Evolutionary conservation across 306 rosid species (phyloP).

Genomic region (Fragaria iinumae): DNA sequence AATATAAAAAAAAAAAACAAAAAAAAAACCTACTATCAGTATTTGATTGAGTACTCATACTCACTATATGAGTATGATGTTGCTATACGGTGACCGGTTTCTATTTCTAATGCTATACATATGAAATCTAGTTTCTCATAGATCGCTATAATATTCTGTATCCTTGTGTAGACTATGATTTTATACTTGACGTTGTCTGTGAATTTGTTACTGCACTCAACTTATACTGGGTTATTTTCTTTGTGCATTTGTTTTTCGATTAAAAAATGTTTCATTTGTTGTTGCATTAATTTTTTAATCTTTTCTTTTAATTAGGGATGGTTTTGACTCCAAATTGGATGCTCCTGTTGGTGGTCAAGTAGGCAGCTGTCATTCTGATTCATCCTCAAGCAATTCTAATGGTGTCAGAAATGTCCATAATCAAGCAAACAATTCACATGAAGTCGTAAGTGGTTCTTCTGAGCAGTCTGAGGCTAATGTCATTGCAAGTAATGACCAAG

Average conservation of each 20-base stretch:
- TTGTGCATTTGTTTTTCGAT: not conserved
- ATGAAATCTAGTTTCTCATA: not conserved
- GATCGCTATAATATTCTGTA: not conserved
- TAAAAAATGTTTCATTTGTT: not conserved
- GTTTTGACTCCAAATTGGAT: constrained; percentile 66
- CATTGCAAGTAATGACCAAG: constrained; percentile 35
- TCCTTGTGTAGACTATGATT: not conserved
- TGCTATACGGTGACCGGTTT: not conserved
- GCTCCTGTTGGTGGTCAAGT: constrained; percentile 50
- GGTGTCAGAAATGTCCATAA: constrained; percentile 40
- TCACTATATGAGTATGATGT: not conserved
- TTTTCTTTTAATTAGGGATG: constrained; percentile 65
- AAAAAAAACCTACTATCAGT: too few relatives aligned
- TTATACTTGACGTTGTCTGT: not conserved
- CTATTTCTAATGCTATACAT: not conserved
- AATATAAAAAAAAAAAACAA: too few relatives aligned
- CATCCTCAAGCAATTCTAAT: constrained; percentile 40
- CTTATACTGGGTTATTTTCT: not conserved
- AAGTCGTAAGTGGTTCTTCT: constrained; percentile 35
- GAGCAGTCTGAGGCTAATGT: constrained; percentile 41
- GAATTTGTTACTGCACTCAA: not conserved
- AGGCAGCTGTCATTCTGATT: constrained; percentile 48
- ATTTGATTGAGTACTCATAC: too few relatives aligned
- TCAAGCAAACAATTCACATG: constrained; percentile 43
- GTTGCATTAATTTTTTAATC: constrained; percentile 6